Evolutionary conservation across 73 alveolate species (phyloP), one percentile per base, ranked within the genome.

Genomic region (Paramecium caudatum): DNA sequence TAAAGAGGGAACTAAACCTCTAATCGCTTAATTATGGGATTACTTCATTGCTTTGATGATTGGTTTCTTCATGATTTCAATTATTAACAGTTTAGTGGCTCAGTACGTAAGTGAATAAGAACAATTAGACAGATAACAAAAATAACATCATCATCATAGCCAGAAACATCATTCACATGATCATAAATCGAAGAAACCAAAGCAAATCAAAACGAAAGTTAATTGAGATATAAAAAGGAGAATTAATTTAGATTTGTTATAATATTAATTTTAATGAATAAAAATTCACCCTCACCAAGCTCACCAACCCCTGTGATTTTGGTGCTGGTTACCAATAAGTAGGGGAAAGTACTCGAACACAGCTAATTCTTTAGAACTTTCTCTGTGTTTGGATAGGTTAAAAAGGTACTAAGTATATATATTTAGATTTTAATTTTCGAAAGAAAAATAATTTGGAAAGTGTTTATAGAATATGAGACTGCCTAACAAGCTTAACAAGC

Each of bases 1-100:
- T 4, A 92, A 87, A 36, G 98, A 94, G 47, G 95, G 93, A 1
- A 50, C 82, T n/a, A 91, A 84, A 47, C 91, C 95, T 5, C 65
- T 82, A 37, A 34, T 91, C 36, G 93, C 93, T 5, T 32, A 45
- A 43, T 39, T 80, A n/a, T 91, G 95, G 95, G 95, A 91, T 63
- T 61, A 43, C 15, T 82, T 91, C 65, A 91, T 91, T 10, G 2
- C 86, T 19, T 46, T 65, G 33, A 91, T 91, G 95, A 91, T 91
- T 39, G 82, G 91, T 8, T 91, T 83, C 88, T 91, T 91, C 32
- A 10, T 91, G 37, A 36, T 91, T 68, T 91, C 95, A 0, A 91
- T 91, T 10, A 27, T 91, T 15, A 91, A 91, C 45, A 41, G 74
- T 45, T 47, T 91, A 10, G 93, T 88, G 10, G 88, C 88, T 5